These are phyloP conservation scores for Rhododendron ferrugineum DNA, from an alignment of 148 eudicot species.

Conservation along the genomic window DNA sequence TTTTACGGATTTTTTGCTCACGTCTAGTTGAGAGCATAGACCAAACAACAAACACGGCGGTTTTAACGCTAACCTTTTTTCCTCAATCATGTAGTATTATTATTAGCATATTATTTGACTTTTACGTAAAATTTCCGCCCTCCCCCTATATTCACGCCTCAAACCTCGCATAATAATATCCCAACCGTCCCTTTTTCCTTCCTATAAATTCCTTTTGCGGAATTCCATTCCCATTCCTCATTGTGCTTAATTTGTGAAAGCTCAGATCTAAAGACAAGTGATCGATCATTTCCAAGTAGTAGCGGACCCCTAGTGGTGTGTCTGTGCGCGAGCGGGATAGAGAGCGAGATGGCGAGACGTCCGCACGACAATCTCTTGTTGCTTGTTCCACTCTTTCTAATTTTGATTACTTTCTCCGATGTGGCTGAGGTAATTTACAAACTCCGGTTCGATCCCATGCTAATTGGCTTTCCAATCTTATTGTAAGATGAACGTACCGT, in stretches of 20 bases:
- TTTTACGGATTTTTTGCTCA: too few species aligned
- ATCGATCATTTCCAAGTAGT: background rate
- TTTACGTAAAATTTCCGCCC: background rate
- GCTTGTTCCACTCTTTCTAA: background rate
- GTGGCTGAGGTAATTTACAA: conserved; percentile 8
- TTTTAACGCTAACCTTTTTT: background rate
- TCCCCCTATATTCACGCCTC: background rate
- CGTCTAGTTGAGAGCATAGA: background rate
- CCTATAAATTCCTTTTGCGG: background rate
- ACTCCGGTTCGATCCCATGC: too few species aligned
- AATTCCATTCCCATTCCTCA: background rate
- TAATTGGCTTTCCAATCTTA: background rate
- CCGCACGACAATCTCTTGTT: background rate
- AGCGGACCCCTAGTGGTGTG: background rate
- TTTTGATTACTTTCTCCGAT: conserved; percentile 7
- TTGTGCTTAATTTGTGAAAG: background rate
- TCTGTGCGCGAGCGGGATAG: background rate
- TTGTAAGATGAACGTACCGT: background rate
- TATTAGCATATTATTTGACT: background rate
- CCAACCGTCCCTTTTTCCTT: background rate
- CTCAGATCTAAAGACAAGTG: background rate
- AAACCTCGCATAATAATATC: background rate
- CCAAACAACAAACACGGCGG: background rate
- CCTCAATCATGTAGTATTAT: background rate
- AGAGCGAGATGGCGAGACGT: conserved; percentile 1